phyloP scores from a whole-genome alignment of 148 eudicot genomes.

The Nepenthes mirabilis region DNA sequence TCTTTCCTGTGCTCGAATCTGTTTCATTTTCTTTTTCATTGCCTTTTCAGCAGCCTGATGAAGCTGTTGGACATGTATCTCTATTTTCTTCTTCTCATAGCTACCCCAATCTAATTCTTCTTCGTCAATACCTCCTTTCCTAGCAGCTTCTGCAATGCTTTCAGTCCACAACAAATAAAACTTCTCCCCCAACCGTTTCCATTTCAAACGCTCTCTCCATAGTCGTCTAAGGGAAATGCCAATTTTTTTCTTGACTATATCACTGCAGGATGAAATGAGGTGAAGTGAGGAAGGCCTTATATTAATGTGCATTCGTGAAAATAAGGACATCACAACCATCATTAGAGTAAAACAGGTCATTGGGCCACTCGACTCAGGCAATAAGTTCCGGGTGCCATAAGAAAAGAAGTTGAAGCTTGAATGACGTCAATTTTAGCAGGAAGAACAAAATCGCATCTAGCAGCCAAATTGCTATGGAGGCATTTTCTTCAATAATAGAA shows the following conservation, averaged over 20 bases:
- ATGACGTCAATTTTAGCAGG: no score
- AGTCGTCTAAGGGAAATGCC: slow-evolving; percentile 46
- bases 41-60: slow-evolving; percentile 33
- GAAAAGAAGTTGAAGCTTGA: no score
- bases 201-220: slow-evolving; percentile 59
- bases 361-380: neutral
- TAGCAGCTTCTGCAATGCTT: slow-evolving; percentile 72
- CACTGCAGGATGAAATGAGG: slow-evolving; percentile 34
- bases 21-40: slow-evolving; percentile 33
- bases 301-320: neutral
- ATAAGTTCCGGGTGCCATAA: neutral
- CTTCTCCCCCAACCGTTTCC: slow-evolving; percentile 50
- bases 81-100: slow-evolving; percentile 43
- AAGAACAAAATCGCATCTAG: no score
- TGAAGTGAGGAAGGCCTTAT: neutral
- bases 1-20: slow-evolving; percentile 26
- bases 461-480: no score
- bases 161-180: slow-evolving; percentile 57
- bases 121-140: slow-evolving; percentile 50
- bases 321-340: neutral
- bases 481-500: no score
- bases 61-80: slow-evolving; percentile 31
- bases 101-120: slow-evolving; percentile 76
- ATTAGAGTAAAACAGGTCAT: no score
- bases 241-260: slow-evolving; percentile 54